A percentile compares a stretch with the other conserved stretches of the same genome.
Evolutionary conservation across 208 protist species (phyloP).

Genomic region (Crithidia acanthocephali): DNA sequence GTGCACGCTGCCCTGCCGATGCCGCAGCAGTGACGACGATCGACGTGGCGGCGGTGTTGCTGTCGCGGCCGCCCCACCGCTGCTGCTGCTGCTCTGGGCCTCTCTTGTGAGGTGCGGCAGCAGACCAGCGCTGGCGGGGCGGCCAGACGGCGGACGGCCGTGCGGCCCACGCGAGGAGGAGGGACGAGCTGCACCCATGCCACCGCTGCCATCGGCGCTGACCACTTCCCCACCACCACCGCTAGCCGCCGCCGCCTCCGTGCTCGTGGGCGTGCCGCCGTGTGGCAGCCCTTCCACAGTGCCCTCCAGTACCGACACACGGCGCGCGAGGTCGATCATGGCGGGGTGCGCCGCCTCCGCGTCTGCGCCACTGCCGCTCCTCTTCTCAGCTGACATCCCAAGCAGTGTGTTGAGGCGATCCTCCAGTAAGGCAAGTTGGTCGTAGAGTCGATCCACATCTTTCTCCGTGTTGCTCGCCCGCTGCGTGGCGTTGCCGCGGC

Average conservation of each 20-base stretch:
- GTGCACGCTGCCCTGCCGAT: neutral
- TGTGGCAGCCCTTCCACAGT: conserved; percentile 42
- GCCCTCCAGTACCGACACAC: conserved; percentile 56
- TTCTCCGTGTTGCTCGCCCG: conserved; percentile 30
- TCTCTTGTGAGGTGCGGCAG: conserved; percentile 20
- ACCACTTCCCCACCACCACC: conserved; percentile 15
- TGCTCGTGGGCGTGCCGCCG: neutral
- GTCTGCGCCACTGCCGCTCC: conserved; percentile 1
- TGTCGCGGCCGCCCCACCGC: neutral
- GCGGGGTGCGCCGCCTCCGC: conserved; percentile 21
- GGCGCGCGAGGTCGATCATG: conserved; percentile 49
- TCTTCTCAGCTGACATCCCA: conserved; percentile 18
- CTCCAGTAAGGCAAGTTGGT: conserved; percentile 53
- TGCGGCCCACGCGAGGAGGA: conserved; percentile 8
- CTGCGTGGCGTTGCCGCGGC: neutral
- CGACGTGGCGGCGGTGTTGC: conserved; percentile 1
- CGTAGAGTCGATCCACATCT: conserved; percentile 35
- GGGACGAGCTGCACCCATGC: neutral
- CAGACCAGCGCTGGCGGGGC: conserved; percentile 13
- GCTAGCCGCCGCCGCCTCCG: neutral
- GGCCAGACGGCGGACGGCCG: conserved; percentile 30
- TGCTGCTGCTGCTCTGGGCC: conserved; percentile 8
- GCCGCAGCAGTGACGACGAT: conserved; percentile 4
- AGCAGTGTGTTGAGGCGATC: conserved; percentile 52
- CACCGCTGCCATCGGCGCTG: conserved; percentile 17